These are phyloP conservation scores for Triangularia setosa DNA, from an alignment of 2,329 filamentous ascomycete genomes.

Conservation along the genomic window DNA sequence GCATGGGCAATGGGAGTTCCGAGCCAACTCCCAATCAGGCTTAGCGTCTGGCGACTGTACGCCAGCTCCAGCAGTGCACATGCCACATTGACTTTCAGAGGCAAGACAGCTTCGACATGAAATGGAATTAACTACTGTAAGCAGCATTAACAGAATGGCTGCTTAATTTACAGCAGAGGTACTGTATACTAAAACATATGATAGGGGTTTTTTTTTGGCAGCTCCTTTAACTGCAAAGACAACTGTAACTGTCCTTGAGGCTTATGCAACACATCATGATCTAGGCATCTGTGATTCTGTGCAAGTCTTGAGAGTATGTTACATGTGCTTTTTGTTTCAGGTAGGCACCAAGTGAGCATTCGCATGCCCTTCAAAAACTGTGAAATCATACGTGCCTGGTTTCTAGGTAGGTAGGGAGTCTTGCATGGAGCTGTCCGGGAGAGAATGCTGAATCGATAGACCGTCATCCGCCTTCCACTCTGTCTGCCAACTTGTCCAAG, in stretches of 20 bases:
- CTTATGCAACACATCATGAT: neutral
- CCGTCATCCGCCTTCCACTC: too few species aligned
- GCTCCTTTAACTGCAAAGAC: too few species aligned
- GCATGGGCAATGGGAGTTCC: slow-evolving; percentile 10
- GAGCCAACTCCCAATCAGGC: neutral
- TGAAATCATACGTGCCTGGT: too few species aligned
- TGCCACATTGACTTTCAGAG: slow-evolving; percentile 2
- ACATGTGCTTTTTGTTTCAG: neutral
- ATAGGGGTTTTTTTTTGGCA: too few species aligned
- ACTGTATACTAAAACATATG: too few species aligned
- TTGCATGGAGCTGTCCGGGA: too few species aligned
- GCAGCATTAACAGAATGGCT: neutral
- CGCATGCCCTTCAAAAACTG: neutral
- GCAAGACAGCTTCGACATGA: neutral
- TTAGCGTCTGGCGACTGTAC: neutral
- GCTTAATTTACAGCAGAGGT: too few species aligned
- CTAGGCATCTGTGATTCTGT: neutral
- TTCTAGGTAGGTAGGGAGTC: too few species aligned
- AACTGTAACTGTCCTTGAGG: too few species aligned
- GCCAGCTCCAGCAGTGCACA: slow-evolving; percentile 8
- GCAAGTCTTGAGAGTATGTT: neutral
- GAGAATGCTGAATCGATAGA: too few species aligned
- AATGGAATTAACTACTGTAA: neutral
- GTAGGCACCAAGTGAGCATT: neutral
- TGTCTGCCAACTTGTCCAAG: too few species aligned